Percentiles rank a stretch among this genome's conserved stretches.
phyloP scores from a whole-genome alignment of 2,329 filamentous ascomycete genomes.

The Coleophoma crateriformis region DNA sequence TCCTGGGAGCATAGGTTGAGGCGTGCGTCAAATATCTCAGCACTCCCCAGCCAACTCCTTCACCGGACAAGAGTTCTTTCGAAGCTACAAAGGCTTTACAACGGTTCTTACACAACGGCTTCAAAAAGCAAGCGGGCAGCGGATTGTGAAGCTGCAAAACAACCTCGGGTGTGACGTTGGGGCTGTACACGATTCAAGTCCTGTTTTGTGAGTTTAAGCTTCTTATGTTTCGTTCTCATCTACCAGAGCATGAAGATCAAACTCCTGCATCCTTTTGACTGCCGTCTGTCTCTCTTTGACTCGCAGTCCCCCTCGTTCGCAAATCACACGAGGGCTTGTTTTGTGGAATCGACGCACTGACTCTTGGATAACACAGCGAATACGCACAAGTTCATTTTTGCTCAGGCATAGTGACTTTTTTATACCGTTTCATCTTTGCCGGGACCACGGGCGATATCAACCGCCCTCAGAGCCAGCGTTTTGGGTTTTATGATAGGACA shows the following conservation, averaged over 20 bases:
- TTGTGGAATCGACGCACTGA: conserved; percentile 17
- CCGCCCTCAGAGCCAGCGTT: conserved; percentile 4
- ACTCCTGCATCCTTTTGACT: conserved; percentile 1
- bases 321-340: conserved; percentile 5
- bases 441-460: conserved; percentile 9
- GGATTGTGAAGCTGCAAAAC: background rate
- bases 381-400: conserved; percentile 7
- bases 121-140: background rate
- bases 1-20: too few species aligned
- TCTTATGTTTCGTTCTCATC: background rate
- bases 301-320: background rate
- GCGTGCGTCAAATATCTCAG: too few species aligned
- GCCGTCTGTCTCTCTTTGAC: conserved; percentile 7
- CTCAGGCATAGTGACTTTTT: conserved; percentile 20
- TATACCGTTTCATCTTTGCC: conserved; percentile 21
- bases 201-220: background rate
- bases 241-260: background rate
- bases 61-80: too few species aligned
- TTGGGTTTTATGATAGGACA: conserved; percentile 13
- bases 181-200: too few species aligned
- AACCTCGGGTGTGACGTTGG: background rate
- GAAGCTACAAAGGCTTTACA: too few species aligned
- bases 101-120: too few species aligned
- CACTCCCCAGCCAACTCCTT: too few species aligned
- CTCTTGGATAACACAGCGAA: conserved; percentile 10